Evolutionary conservation across 495 filamentous ascomycete genomes (phyloP).

Genomic region (Arthonia radiata): DNA sequence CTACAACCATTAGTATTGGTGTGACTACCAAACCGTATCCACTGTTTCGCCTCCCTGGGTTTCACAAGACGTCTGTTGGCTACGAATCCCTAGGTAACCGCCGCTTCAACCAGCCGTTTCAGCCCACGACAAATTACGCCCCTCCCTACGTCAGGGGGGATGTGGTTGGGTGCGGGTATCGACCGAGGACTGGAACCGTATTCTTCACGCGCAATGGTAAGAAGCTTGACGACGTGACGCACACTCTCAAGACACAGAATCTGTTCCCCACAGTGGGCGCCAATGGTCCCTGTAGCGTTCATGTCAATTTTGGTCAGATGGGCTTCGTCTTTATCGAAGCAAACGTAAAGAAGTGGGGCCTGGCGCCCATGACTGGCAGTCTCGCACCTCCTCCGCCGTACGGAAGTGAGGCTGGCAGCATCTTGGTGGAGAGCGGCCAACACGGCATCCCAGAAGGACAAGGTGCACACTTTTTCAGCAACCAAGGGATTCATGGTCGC

Average conservation of each 20-base stretch:
- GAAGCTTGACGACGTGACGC: constrained; percentile 82
- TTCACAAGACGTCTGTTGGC: constrained; percentile 72
- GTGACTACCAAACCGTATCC: constrained; percentile 94
- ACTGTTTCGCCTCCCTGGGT: constrained; percentile 77
- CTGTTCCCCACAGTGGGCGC: constrained; percentile 91
- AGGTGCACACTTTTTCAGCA: too few species aligned
- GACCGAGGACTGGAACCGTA: constrained; percentile 76
- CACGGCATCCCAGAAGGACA: constrained; percentile 34
- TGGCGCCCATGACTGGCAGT: constrained; percentile 87
- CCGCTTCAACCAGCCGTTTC: constrained; percentile 79
- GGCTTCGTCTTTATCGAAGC: constrained; percentile 98
- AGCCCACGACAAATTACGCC: constrained; percentile 40
- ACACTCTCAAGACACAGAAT: constrained; percentile 81
- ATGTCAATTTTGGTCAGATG: constrained; percentile 94
- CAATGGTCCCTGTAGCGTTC: constrained; percentile 71
- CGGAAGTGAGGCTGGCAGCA: constrained; percentile 85
- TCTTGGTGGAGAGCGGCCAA: constrained; percentile 69
- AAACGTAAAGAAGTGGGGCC: constrained; percentile 97
- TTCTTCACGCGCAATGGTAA: constrained; percentile 98
- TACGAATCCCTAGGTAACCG: constrained; percentile 73
- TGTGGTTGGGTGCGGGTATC: constrained; percentile 88
- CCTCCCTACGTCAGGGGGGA: constrained; percentile 74
- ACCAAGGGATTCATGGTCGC: constrained; percentile 17
- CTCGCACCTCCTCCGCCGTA: constrained; percentile 90
- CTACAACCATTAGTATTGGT: constrained; percentile 61